Evolutionary conservation across 2,329 filamentous ascomycete genomes (phyloP).

Genomic region (Colletotrichum coccodes): DNA sequence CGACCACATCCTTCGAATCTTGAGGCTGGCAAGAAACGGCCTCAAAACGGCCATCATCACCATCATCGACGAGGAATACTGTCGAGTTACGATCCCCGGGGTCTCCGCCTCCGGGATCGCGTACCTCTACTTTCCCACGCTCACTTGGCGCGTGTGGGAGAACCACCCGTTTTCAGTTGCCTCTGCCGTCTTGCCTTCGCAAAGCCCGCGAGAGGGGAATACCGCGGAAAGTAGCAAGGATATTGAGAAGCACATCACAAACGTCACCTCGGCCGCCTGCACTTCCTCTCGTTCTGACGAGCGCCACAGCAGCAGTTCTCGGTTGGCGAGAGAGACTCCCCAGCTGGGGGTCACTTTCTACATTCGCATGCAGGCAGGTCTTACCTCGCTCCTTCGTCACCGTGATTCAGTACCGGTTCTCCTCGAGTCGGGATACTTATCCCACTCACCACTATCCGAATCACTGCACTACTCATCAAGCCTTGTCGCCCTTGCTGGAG

Average conservation of each 20-base stretch:
- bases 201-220: too few relatives aligned
- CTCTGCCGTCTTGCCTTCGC: background rate
- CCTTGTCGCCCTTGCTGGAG: conserved; percentile 42
- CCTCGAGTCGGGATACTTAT: conserved; percentile 42
- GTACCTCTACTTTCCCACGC: conserved; percentile 46
- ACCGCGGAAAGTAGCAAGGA: background rate
- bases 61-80: conserved; percentile 41
- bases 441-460: conserved; percentile 33
- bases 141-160: conserved; percentile 49
- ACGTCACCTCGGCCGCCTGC: background rate
- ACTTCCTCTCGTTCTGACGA: background rate
- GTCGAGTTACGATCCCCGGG: conserved; percentile 42
- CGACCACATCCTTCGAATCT: conserved; percentile 41
- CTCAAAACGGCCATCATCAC: conserved; percentile 37
- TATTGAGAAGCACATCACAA: background rate
- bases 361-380: background rate
- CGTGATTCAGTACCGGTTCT: conserved; percentile 37
- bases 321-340: background rate
- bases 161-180: conserved; percentile 48
- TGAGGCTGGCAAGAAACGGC: conserved; percentile 38
- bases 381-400: conserved; percentile 32
- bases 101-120: conserved; percentile 38
- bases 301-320: background rate
- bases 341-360: background rate
- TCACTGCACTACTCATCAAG: conserved; percentile 30